Evolutionary conservation across 176 grass and related monocot genomes (phyloP).

Genomic region (Ensete glaucum): DNA sequence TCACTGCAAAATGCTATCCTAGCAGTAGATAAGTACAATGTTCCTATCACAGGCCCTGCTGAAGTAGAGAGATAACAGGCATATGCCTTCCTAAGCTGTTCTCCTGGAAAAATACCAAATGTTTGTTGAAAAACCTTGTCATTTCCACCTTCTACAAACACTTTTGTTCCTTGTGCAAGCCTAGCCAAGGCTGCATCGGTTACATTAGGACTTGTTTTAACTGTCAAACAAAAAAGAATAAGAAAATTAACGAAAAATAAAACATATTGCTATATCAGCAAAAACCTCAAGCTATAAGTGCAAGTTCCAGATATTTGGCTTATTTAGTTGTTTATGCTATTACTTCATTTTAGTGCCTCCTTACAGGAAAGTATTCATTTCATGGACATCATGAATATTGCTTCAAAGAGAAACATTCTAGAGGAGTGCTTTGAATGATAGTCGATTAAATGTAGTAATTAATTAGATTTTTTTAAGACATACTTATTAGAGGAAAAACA

Average conservation of each 20-base stretch:
- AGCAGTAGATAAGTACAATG: conserved; percentile 63
- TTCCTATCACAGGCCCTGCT: conserved; percentile 78
- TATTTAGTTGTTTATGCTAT: no score
- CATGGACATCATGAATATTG: no score
- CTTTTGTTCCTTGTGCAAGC: conserved; percentile 80
- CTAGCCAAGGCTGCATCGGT: conserved; percentile 56
- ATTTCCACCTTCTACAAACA: conserved; percentile 71
- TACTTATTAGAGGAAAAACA: no score
- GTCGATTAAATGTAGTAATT: no score
- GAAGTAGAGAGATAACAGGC: conserved; percentile 93
- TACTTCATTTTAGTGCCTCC: no score
- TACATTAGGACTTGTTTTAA: conserved; percentile 2
- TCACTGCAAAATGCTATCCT: conserved; percentile 83
- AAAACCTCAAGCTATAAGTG: no score
- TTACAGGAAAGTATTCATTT: no score
- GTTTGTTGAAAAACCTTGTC: conserved; percentile 68
- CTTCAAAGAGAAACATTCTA: no score
- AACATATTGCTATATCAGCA: no score
- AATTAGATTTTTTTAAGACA: no score
- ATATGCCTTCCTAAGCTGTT: conserved; percentile 75
- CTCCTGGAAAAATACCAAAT: conserved; percentile 52
- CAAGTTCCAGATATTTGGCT: no score
- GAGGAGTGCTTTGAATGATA: no score
- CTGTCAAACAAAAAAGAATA: not conserved
- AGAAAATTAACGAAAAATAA: not conserved